Percentiles rank a stretch among this genome's conserved stretches.
Conservation (phyloP, 345 rosid species). For the Arabidopsis suecica region DNA sequence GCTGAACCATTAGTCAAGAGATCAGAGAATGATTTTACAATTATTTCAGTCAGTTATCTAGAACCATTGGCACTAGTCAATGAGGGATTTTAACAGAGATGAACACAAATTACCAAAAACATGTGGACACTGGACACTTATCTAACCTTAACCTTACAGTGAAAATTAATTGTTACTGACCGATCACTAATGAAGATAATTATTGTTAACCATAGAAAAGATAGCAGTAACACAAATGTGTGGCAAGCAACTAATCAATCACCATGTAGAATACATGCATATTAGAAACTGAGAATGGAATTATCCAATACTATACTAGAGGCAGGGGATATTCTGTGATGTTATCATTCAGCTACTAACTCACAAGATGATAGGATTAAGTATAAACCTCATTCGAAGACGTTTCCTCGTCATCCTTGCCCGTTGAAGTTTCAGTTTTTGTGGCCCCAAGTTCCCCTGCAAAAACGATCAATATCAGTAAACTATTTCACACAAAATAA, state of each 20-base stretch:
- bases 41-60: background rate
- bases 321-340: constrained; percentile 23
- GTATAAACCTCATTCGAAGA: constrained; percentile 42
- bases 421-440: constrained; percentile 18
- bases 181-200: constrained; percentile 2
- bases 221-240: background rate
- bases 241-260: constrained; percentile 1
- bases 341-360: background rate
- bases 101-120: background rate
- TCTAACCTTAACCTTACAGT: background rate
- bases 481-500: constrained; percentile 4
- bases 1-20: constrained; percentile 43
- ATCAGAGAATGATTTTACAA: constrained; percentile 36
- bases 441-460: constrained; percentile 29
- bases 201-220: background rate
- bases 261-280: background rate
- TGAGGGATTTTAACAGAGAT: background rate
- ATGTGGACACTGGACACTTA: constrained; percentile 2
- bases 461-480: background rate
- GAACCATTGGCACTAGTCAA: background rate
- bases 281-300: background rate
- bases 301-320: background rate
- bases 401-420: constrained; percentile 35
- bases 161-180: background rate
- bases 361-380: constrained; percentile 15